Evolutionary conservation across 805 yeast species (phyloP).

Genomic region (Candida coquimbonensis): DNA sequence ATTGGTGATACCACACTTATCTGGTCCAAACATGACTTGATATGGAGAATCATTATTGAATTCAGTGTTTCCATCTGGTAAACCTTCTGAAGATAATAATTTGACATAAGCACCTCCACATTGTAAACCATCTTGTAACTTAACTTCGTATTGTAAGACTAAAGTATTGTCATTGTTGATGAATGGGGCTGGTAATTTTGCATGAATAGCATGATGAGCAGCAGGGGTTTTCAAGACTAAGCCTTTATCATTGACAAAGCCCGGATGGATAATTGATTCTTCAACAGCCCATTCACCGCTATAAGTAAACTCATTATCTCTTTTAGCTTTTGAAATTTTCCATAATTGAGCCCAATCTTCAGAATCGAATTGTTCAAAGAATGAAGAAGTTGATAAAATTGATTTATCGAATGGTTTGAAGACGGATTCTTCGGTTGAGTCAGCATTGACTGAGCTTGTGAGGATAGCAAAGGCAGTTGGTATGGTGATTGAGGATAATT

Average conservation of each 20-base stretch:
- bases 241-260: slow-evolving; percentile 61
- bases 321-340: slow-evolving; percentile 53
- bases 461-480: slow-evolving; percentile 20
- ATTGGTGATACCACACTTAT: slow-evolving; percentile 75
- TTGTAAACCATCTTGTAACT: slow-evolving; percentile 65
- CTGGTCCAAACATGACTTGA: slow-evolving; percentile 93
- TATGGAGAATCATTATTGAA: slow-evolving; percentile 66
- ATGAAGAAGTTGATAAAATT: slow-evolving; percentile 31
- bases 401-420: slow-evolving; percentile 31
- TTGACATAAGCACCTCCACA: slow-evolving; percentile 93
- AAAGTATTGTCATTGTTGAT: slow-evolving; percentile 56
- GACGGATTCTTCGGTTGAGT: slow-evolving; percentile 25
- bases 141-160: slow-evolving; percentile 86
- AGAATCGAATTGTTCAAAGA: slow-evolving; percentile 59
- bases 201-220: slow-evolving; percentile 76
- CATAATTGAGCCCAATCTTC: slow-evolving; percentile 37
- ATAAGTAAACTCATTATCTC: slow-evolving; percentile 50
- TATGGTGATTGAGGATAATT: slow-evolving; percentile 16
- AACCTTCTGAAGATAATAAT: slow-evolving; percentile 44
- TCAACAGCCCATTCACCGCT: slow-evolving; percentile 74
- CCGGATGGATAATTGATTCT: slow-evolving; percentile 51
- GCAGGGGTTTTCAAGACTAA: slow-evolving; percentile 71
- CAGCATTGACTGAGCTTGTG: slow-evolving; percentile 11
- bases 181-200: slow-evolving; percentile 48
- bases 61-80: slow-evolving; percentile 30